phyloP scores from a whole-genome alignment of 345 rosid species.

The Geranium rotundifolium region DNA sequence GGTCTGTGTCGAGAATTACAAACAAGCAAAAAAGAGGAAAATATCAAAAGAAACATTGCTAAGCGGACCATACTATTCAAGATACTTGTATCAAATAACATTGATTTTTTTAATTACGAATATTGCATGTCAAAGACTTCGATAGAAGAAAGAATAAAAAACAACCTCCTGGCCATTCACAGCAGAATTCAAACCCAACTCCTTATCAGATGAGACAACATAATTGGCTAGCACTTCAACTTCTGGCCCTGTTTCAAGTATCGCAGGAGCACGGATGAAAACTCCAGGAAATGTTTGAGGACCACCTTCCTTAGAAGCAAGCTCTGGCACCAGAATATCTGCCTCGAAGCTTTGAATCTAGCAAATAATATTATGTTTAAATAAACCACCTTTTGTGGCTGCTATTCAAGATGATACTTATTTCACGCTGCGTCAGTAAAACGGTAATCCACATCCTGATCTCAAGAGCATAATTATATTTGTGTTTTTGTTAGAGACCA shows the following conservation, averaged over 20 bases:
- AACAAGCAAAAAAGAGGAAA: not conserved
- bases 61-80: not conserved
- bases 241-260: constrained; percentile 66
- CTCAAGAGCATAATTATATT: not conserved
- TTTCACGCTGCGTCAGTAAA: no score
- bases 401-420: not conserved
- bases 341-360: constrained; percentile 96
- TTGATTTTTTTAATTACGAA: not conserved
- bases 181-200: constrained; percentile 60
- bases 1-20: not conserved
- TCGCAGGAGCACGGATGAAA: constrained; percentile 94
- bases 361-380: constrained; percentile 2
- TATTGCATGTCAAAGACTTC: not conserved
- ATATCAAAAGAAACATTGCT: not conserved
- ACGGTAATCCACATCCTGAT: not conserved
- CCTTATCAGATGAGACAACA: constrained; percentile 53
- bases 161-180: constrained; percentile 67
- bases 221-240: constrained; percentile 82
- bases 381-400: not conserved
- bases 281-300: constrained; percentile 77
- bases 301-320: constrained; percentile 77
- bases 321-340: constrained; percentile 57
- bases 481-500: no score
- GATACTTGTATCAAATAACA: not conserved
- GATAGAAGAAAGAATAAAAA: not conserved